Base-by-base conservation (phyloP, 1,284 basidiomycete species). In the Boletellus deceptivus region DNA sequence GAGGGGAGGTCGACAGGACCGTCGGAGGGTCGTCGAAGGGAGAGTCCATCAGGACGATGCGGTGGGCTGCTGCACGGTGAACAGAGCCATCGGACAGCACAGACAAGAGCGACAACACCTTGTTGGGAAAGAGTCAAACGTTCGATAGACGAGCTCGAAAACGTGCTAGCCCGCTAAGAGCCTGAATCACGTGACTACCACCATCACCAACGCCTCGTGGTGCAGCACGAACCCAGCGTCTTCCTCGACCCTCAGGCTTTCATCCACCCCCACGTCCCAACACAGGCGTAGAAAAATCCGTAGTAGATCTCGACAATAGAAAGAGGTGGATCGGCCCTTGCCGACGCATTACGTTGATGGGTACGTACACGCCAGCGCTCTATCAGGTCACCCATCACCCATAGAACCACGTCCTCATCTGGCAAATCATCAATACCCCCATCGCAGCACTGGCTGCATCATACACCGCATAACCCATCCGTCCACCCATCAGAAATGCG, bases 381-480 rank as follows among this genome's bases (percentile, higher is more conserved):
- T 29, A 11, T 11, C 27, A 29, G 27, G 10, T 29, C 27, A 31
- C 11, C 29, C 36, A 27, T 45, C 57, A 33, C 31, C 46, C 51
- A 37, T 46, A 43, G 31, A 60, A 18, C 62, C 55, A 60, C 17
- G 13, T 22, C 44, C 17, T 41, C 25, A 40, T 24, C 35, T 61
- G 53, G 5, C 11, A 53, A n/a, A 48, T 9, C 31, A 50, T n/a
- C 40, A 60, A 3, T 17, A 67, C 24, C 18, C 37, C 50, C 36
- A 69, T 46, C 45, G 62, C 51, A 18, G 52, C 36, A 43, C 70
- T 73, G 0, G 71, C 74, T 27, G 59, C 70, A 50, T 86, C 82
- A 55, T 86, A 84, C 41, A 87, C 77, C 52, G 74, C 61, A 61
- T 86, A 87, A 10, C 80, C 77, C 60, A 70, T 73, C 41, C 83